Evolutionary conservation across 768 basidiomycete genomes (phyloP).

Genomic region (Tricholoma hemisulphureum): DNA sequence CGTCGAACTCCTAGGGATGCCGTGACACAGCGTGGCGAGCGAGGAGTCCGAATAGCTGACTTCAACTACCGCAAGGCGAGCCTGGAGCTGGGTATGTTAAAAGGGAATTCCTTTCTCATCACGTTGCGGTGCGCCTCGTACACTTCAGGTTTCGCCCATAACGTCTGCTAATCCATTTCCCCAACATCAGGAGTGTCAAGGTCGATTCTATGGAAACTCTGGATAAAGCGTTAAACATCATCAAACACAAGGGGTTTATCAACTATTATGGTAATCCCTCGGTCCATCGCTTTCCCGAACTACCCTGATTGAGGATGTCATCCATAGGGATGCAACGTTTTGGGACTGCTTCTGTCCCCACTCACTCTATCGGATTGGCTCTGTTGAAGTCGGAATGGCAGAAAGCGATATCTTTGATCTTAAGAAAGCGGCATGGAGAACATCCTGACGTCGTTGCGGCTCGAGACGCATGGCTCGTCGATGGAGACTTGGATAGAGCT

Average conservation of each 20-base stretch:
- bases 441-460: slow-evolving; percentile 87
- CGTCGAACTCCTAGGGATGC: slow-evolving; percentile 57
- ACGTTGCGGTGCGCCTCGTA: slow-evolving; percentile 69
- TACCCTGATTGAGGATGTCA: slow-evolving; percentile 9
- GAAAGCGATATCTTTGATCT: slow-evolving; percentile 76
- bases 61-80: slow-evolving; percentile 78
- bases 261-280: slow-evolving; percentile 84
- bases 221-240: slow-evolving; percentile 69
- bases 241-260: slow-evolving; percentile 88
- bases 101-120: slow-evolving; percentile 94
- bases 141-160: background rate
- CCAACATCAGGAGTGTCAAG: slow-evolving; percentile 74
- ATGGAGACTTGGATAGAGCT: slow-evolving; percentile 77
- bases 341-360: slow-evolving; percentile 94
- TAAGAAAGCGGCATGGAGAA: slow-evolving; percentile 84
- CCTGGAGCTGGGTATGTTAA: slow-evolving; percentile 92
- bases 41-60: slow-evolving; percentile 86
- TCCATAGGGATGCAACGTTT: slow-evolving; percentile 91
- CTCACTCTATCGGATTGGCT: slow-evolving; percentile 90
- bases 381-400: slow-evolving; percentile 90
- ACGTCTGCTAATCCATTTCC: background rate
- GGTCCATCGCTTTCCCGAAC: background rate
- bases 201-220: slow-evolving; percentile 71
- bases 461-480: slow-evolving; percentile 85
- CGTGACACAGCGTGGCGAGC: slow-evolving; percentile 74